Conservation (phyloP, 2,329 filamentous ascomycete species). For the Xylariales sp. region DNA sequence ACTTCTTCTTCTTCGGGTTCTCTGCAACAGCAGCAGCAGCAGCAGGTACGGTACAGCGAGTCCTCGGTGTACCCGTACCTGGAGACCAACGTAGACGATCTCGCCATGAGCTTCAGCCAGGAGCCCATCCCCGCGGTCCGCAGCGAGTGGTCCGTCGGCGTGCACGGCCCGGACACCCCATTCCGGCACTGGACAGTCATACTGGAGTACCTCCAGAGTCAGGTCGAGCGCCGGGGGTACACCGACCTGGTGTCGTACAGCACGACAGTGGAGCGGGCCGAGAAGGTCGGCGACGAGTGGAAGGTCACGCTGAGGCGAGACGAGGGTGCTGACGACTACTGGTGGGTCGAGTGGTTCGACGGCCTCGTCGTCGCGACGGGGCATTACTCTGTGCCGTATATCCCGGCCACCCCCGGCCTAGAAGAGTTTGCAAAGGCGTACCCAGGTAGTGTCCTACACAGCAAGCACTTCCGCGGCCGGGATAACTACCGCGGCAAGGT, state of each 20-base stretch:
- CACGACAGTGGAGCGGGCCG: slow-evolving; percentile 57
- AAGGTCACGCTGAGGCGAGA: slow-evolving; percentile 43
- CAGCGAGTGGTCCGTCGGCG: slow-evolving; percentile 33
- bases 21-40: no score
- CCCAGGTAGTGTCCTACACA: slow-evolving; percentile 50
- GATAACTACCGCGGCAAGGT: slow-evolving; percentile 43
- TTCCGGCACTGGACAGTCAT: slow-evolving; percentile 60
- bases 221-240: slow-evolving; percentile 51
- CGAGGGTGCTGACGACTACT: slow-evolving; percentile 41
- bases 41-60: slow-evolving; percentile 49
- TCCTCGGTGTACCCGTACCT: slow-evolving; percentile 58
- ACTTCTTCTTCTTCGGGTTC: no score
- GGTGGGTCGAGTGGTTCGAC: slow-evolving; percentile 61
- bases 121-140: slow-evolving; percentile 45
- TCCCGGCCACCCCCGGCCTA: slow-evolving; percentile 41
- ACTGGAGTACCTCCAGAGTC: slow-evolving; percentile 45
- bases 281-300: slow-evolving; percentile 48
- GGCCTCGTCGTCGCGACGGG: slow-evolving; percentile 57
- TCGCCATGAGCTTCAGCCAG: slow-evolving; percentile 57
- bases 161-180: slow-evolving; percentile 54
- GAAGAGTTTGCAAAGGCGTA: slow-evolving; percentile 37
- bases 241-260: slow-evolving; percentile 47
- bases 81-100: slow-evolving; percentile 60
- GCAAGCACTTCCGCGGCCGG: slow-evolving; percentile 47
- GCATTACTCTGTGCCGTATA: slow-evolving; percentile 55